phyloP scores from a whole-genome alignment of 345 rosid species.

The Dimocarpus longan region DNA sequence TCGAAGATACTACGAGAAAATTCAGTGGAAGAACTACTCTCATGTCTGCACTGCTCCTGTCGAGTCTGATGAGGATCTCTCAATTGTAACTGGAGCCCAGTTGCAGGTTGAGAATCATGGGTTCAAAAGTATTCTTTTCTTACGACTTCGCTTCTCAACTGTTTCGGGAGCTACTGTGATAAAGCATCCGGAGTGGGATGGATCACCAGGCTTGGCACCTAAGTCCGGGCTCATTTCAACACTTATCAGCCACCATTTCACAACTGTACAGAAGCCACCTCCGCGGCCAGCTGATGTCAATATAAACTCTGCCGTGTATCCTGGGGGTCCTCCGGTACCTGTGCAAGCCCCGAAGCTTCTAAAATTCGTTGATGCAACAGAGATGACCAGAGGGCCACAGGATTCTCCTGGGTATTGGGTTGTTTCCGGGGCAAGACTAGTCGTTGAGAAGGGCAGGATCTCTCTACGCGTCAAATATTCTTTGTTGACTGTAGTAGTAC shows the following conservation, averaged over 20 bases:
- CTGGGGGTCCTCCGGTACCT: conserved; percentile 93
- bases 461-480: conserved; percentile 92
- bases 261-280: conserved; percentile 76
- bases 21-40: conserved; percentile 92
- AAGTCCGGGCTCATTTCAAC: conserved; percentile 92
- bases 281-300: conserved; percentile 86
- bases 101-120: conserved; percentile 85
- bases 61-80: conserved; percentile 77
- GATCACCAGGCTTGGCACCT: conserved; percentile 68
- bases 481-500: conserved; percentile 55
- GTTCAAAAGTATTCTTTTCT: conserved; percentile 78
- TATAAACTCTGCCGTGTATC: conserved; percentile 90
- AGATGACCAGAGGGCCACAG: conserved; percentile 91
- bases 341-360: conserved; percentile 84
- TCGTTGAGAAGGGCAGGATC: conserved; percentile 87
- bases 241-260: conserved; percentile 88
- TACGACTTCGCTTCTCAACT: conserved; percentile 75
- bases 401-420: conserved; percentile 97
- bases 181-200: conserved; percentile 89
- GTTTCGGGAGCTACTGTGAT: conserved; percentile 55
- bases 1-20: conserved; percentile 82
- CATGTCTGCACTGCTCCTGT: conserved; percentile 93
- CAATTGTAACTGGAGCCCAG: conserved; percentile 88
- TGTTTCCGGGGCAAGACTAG: conserved; percentile 83
- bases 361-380: conserved; percentile 88